Conservation (phyloP, 108 stramenopile species). For the Skeletonema costatum region DNA sequence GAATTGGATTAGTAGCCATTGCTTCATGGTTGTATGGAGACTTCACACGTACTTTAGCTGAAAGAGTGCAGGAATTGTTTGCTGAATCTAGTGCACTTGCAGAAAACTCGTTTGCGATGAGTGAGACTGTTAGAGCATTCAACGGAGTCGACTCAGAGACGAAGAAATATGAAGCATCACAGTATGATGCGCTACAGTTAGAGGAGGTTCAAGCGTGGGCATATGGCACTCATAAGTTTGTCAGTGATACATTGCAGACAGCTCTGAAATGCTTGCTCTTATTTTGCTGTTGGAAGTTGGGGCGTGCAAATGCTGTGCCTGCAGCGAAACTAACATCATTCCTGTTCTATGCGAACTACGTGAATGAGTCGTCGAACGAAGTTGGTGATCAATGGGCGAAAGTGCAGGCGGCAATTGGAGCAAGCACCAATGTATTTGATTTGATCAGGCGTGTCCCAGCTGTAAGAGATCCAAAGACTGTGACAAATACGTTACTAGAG, state of each 20-base stretch:
- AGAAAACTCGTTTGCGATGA: constrained; percentile 86
- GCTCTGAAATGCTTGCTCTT: constrained; percentile 61
- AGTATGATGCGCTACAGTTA: constrained; percentile 71
- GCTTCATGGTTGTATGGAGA: constrained; percentile 76
- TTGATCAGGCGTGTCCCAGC: constrained; percentile 69
- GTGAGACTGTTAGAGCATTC: constrained; percentile 84
- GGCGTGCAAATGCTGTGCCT: constrained; percentile 62
- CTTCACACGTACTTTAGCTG: constrained; percentile 67
- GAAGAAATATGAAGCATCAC: constrained; percentile 72
- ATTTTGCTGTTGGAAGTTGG: constrained; percentile 71
- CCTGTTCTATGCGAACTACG: constrained; percentile 84
- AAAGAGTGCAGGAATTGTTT: constrained; percentile 77
- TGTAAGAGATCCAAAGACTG: constrained; percentile 60
- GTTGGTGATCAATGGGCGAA: constrained; percentile 91
- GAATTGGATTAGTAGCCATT: constrained; percentile 69
- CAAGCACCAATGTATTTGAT: constrained; percentile 83
- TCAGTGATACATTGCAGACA: constrained; percentile 77
- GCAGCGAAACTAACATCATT: constrained; percentile 76
- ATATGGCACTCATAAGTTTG: constrained; percentile 81
- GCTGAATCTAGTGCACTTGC: constrained; percentile 83
- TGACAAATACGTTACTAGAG: constrained; percentile 40
- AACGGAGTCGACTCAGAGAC: constrained; percentile 69
- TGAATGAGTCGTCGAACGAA: constrained; percentile 82
- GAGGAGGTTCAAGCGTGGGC: constrained; percentile 90
- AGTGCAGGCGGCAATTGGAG: constrained; percentile 82